Evolutionary conservation across 768 basidiomycete genomes (phyloP).

Genomic region (Rhodotorula diobovata): DNA sequence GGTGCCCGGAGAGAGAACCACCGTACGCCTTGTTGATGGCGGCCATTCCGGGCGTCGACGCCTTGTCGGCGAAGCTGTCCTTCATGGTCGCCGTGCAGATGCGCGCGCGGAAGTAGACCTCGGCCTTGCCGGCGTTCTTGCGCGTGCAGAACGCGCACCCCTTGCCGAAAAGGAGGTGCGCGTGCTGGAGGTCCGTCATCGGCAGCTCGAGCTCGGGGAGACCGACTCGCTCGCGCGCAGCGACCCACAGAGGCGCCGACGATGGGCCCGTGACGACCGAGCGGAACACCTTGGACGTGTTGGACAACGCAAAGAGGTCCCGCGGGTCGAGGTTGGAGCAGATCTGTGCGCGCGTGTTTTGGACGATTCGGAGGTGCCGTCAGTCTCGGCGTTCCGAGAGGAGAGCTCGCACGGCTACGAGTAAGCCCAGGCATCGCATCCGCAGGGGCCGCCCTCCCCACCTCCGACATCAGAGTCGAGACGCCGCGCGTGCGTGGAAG

Average conservation of each 20-base stretch:
- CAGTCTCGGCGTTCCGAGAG: too few relatives aligned
- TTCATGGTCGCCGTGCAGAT: slow-evolving; percentile 15
- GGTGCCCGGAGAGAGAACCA: background rate
- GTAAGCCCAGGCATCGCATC: too few relatives aligned
- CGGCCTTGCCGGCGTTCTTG: slow-evolving; percentile 24
- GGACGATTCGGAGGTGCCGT: too few relatives aligned
- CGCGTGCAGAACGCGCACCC: slow-evolving; percentile 17
- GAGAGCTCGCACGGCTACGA: too few relatives aligned
- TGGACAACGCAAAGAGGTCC: slow-evolving; percentile 9
- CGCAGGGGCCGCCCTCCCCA: too few relatives aligned
- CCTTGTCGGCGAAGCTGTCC: background rate
- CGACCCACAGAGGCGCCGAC: background rate
- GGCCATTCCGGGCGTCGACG: background rate
- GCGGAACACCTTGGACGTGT: slow-evolving; percentile 14
- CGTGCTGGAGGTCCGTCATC: slow-evolving; percentile 27
- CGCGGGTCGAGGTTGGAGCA: background rate
- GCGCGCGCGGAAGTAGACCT: slow-evolving; percentile 8
- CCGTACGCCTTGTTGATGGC: background rate
- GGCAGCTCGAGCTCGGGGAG: slow-evolving; percentile 15
- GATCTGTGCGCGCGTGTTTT: background rate
- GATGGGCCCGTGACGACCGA: slow-evolving; percentile 7
- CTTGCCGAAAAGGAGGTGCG: slow-evolving; percentile 6
- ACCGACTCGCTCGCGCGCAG: background rate
- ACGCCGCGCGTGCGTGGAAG: background rate
- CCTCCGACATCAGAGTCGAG: too few relatives aligned